Conservation (phyloP, 768 basidiomycete genomes). For the Phanerochaete carnosa region DNA sequence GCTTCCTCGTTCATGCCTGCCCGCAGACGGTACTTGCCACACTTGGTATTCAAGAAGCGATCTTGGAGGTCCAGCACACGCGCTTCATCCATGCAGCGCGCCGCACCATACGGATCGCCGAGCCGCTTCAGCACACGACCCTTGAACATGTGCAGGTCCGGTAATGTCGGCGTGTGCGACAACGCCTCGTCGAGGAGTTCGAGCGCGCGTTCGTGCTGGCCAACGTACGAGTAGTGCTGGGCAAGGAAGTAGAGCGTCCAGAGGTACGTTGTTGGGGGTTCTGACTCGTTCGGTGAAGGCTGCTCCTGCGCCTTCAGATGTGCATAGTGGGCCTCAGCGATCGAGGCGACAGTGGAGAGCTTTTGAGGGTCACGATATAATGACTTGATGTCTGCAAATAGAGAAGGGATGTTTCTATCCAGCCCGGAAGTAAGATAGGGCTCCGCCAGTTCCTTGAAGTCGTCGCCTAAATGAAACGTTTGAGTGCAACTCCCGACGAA, state of each 20-base stretch:
- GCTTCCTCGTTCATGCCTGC: conserved; percentile 82
- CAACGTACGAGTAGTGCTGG: conserved; percentile 77
- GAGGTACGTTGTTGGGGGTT: conserved; percentile 73
- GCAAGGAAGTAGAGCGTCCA: conserved; percentile 97
- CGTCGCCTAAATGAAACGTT: conserved; percentile 45
- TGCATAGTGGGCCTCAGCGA: conserved; percentile 51
- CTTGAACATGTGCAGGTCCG: conserved; percentile 81
- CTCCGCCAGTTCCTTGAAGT: conserved; percentile 62
- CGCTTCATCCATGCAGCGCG: conserved; percentile 75
- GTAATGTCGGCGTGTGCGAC: conserved; percentile 87
- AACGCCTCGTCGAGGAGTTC: conserved; percentile 63
- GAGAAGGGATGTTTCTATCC: conserved; percentile 84
- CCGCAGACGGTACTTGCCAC: conserved; percentile 85
- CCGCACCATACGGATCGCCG: conserved; percentile 77
- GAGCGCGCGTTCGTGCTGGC: conserved; percentile 48
- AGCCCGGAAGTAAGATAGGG: conserved; percentile 70
- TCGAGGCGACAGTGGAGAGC: conserved; percentile 62
- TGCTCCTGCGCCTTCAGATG: conserved; percentile 34
- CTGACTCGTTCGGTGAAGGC: conserved; percentile 4
- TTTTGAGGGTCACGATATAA: conserved; percentile 71
- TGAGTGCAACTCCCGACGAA: background rate
- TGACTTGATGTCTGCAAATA: conserved; percentile 89
- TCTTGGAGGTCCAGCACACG: conserved; percentile 89
- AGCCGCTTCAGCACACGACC: conserved; percentile 84
- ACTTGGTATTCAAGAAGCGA: conserved; percentile 91